phyloP scores from a whole-genome alignment of 164 flowering plant genomes.

The Taxillus chinensis region DNA sequence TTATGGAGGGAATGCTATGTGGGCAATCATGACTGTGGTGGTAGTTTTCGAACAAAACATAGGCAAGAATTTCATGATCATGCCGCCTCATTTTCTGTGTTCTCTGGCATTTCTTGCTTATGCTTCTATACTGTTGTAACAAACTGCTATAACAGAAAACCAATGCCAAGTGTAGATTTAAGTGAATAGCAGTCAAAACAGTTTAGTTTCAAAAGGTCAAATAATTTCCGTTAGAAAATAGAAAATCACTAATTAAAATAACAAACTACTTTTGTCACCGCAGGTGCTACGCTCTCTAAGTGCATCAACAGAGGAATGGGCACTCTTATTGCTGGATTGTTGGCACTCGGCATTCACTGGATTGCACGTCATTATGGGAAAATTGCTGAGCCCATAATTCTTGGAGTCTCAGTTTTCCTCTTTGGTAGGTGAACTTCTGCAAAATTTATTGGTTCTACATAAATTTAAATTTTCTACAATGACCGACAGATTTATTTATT shows the following conservation, averaged over 20 bases:
- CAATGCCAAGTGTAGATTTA: no score
- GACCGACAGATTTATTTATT: neutral
- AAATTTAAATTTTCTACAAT: neutral
- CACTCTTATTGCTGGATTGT: slow-evolving; percentile 57
- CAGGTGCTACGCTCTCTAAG: slow-evolving; percentile 63
- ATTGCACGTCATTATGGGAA: slow-evolving; percentile 48
- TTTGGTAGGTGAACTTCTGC: slow-evolving; percentile 27
- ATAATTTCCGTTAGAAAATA: no score
- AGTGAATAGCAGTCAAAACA: no score
- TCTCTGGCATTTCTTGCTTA: no score
- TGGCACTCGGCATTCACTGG: slow-evolving; percentile 58
- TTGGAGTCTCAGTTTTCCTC: slow-evolving; percentile 50
- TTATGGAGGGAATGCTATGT: slow-evolving; percentile 76
- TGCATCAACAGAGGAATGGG: slow-evolving; percentile 50
- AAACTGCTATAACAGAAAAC: no score
- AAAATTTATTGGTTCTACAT: neutral
- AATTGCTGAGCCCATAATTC: slow-evolving; percentile 43
- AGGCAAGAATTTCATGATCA: slow-evolving; percentile 30
- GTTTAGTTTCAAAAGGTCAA: no score
- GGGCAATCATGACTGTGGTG: slow-evolving; percentile 86
- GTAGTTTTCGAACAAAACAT: slow-evolving; percentile 65
- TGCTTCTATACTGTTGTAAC: no score
- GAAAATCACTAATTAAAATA: no score
- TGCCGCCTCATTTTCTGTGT: neutral
- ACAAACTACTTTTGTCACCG: slow-evolving; percentile 1